phyloP scores from a whole-genome alignment of 1,139 yeast species.

The Waltiozyma solani region DNA sequence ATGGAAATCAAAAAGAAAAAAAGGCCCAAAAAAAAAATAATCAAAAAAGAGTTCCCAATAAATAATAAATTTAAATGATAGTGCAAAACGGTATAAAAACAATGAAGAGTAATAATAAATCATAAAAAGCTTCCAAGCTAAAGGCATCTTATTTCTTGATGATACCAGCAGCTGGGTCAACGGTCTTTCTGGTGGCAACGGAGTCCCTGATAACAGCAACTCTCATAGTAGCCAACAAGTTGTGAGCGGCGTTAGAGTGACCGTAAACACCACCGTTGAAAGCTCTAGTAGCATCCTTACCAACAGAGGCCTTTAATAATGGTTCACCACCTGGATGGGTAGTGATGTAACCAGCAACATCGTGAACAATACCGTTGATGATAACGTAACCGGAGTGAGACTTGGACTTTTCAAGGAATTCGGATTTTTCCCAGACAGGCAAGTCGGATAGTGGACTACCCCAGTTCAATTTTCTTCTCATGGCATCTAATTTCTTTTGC shows the following conservation, averaged over 20 bases:
- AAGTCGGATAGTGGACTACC: constrained; percentile 77
- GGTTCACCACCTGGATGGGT: constrained; percentile 99
- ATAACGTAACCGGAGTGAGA: constrained; percentile 53
- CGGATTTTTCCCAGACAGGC: constrained; percentile 87
- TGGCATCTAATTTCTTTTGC: constrained; percentile 85
- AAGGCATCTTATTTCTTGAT: constrained; percentile 7
- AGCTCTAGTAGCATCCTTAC: constrained; percentile 95
- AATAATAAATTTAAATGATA: too few species aligned
- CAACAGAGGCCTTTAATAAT: constrained; percentile 73
- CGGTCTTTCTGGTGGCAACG: constrained; percentile 14
- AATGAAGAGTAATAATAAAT: too few species aligned
- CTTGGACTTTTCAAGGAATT: constrained; percentile 62
- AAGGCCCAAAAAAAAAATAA: too few species aligned
- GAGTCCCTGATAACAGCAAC: constrained; percentile 76
- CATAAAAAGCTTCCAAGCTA: too few species aligned
- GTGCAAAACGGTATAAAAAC: too few species aligned
- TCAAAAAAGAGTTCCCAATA: too few species aligned
- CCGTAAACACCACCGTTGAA: constrained; percentile 97
- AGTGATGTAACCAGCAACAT: constrained; percentile 72
- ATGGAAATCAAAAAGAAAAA: too few species aligned
- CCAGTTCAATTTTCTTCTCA: constrained; percentile 80
- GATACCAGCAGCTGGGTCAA: constrained; percentile 10
- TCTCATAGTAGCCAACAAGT: constrained; percentile 90
- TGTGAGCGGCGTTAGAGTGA: constrained; percentile 97
- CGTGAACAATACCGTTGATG: constrained; percentile 92